These are phyloP conservation scores for Coriaria nepalensis DNA, from an alignment of 306 rosid species.

Conservation along the genomic window DNA sequence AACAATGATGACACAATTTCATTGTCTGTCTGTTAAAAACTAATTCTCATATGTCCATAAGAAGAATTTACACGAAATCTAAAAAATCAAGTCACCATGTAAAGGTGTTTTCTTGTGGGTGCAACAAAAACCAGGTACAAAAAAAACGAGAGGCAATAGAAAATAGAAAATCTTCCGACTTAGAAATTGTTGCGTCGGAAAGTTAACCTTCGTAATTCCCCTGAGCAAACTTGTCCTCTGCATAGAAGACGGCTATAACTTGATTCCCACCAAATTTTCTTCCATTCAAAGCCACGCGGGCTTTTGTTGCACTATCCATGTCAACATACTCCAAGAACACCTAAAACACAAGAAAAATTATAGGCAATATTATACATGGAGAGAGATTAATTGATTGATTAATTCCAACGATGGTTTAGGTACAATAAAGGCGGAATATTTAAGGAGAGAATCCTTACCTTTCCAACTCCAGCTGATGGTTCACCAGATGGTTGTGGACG, in stretches of 20 bases:
- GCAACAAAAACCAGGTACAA: too few species aligned
- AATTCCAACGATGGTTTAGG: not conserved
- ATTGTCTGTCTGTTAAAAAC: too few species aligned
- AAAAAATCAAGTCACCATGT: too few species aligned
- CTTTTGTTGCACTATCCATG: slow-evolving; percentile 68
- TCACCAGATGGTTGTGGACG: slow-evolving; percentile 63
- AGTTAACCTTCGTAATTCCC: slow-evolving; percentile 68
- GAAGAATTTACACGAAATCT: too few species aligned
- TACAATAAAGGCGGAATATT: not conserved
- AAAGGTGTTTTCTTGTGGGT: too few species aligned
- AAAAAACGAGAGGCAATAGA: too few species aligned
- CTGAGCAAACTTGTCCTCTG: slow-evolving; percentile 72
- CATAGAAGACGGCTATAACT: slow-evolving; percentile 67
- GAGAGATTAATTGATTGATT: not conserved
- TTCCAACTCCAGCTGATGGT: slow-evolving; percentile 65
- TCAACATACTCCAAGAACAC: slow-evolving; percentile 92
- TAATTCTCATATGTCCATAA: too few species aligned
- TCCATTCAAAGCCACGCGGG: slow-evolving; percentile 74
- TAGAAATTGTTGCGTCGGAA: too few species aligned
- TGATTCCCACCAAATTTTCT: slow-evolving; percentile 79
- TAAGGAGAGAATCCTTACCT: slow-evolving; percentile 23
- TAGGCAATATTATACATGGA: not conserved
- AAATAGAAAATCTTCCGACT: too few species aligned
- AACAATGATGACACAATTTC: too few species aligned
- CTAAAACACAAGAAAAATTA: slow-evolving; percentile 16